Percentiles rank a stretch among this genome's conserved stretches.
phyloP scores from a whole-genome alignment of 73 alveolate genomes.

The Blepharisma japonicum region DNA sequence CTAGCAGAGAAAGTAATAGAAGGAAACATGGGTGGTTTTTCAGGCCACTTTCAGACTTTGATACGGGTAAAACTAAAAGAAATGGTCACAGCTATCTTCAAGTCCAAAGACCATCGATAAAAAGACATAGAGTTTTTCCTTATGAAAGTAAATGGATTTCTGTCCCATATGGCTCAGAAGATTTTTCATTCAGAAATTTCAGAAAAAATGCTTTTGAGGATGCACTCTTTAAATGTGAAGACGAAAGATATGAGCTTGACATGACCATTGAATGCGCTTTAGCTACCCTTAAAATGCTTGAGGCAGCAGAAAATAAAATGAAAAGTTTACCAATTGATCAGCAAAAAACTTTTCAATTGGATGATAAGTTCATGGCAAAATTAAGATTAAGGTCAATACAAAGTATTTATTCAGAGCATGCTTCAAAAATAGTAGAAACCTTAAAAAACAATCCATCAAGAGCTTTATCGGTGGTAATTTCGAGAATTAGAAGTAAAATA shows the following conservation, averaged over 20 bases:
- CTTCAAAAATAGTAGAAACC: slow-evolving; percentile 39
- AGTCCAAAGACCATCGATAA: slow-evolving; percentile 13
- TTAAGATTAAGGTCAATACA: background rate
- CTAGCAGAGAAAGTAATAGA: slow-evolving; percentile 8
- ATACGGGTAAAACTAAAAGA: slow-evolving; percentile 5
- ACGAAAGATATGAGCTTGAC: slow-evolving; percentile 59
- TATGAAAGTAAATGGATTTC: slow-evolving; percentile 12
- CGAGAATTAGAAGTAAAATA: slow-evolving; percentile 40
- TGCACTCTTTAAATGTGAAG: slow-evolving; percentile 56
- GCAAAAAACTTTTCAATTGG: slow-evolving; percentile 6
- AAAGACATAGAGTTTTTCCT: background rate
- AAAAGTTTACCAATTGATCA: background rate
- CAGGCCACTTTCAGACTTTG: slow-evolving; percentile 23
- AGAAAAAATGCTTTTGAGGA: slow-evolving; percentile 56
- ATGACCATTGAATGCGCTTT: slow-evolving; percentile 30
- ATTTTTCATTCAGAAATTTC: slow-evolving; percentile 47
- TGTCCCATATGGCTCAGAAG: slow-evolving; percentile 51
- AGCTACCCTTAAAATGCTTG: slow-evolving; percentile 3
- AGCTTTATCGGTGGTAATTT: slow-evolving; percentile 37
- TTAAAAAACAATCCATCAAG: slow-evolving; percentile 36
- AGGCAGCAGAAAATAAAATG: background rate
- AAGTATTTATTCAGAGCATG: slow-evolving; percentile 25
- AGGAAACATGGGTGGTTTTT: slow-evolving; percentile 18
- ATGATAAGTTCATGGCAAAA: background rate
- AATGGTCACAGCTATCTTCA: slow-evolving; percentile 22